phyloP scores from a whole-genome alignment of 441 rosid genomes.

The Gossypium armourianum region DNA sequence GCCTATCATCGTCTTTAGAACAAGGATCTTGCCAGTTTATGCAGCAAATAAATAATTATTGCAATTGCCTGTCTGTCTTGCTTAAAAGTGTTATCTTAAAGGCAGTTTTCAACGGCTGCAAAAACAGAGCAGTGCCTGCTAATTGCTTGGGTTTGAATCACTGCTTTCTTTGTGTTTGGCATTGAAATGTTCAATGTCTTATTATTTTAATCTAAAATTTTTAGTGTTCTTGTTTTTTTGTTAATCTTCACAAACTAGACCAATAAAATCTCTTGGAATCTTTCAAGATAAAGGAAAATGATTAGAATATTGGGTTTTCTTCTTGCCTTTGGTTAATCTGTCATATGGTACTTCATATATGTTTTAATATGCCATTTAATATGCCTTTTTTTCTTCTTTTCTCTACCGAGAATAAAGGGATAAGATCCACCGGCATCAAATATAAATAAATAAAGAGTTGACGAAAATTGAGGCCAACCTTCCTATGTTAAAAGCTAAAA shows the following conservation, averaged over 20 bases:
- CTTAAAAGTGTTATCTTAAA: neutral
- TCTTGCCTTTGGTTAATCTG: neutral
- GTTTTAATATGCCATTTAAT: neutral
- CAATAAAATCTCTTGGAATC: neutral
- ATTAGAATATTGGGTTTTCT: conserved; percentile 1
- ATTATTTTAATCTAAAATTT: neutral
- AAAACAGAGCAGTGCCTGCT: neutral
- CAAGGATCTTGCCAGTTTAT: neutral
- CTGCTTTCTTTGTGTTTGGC: neutral
- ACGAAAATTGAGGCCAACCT: neutral
- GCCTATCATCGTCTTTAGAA: neutral
- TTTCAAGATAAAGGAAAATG: neutral
- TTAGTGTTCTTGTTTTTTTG: no score
- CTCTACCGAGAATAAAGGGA: conserved; percentile 12
- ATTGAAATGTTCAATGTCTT: neutral
- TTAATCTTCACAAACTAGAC: neutral
- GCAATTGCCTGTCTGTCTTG: neutral
- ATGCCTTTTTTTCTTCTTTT: no score
- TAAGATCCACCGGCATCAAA: neutral
- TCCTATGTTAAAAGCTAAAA: neutral
- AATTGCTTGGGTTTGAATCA: no score
- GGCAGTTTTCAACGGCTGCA: neutral
- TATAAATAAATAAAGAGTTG: conserved; percentile 6
- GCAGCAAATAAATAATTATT: neutral
- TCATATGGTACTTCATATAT: neutral